Evolutionary conservation across 2,329 filamentous ascomycete genomes (phyloP), one percentile per base, ranked within the genome.

Genomic region (Podosphaera leucotricha): DNA sequence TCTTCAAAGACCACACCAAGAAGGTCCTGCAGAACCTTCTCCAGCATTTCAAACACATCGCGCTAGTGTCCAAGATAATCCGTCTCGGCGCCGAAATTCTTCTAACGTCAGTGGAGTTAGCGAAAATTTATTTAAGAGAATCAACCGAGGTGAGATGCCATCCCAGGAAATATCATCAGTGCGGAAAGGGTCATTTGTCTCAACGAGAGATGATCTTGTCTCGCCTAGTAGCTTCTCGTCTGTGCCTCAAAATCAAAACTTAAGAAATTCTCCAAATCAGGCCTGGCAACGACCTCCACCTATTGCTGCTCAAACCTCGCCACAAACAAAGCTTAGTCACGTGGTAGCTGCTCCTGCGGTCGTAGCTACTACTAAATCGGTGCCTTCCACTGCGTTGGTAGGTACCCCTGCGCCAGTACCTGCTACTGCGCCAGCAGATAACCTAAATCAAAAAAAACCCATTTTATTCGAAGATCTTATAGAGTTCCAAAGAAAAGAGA

Each of bases 31-130:
- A 22, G 87, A 94, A 57, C 82, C 85, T 13, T 92, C 85, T 26
- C 70, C 81, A 37, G 80, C 83, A 3, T 93, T 92, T 58, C 86
- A 93, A 59, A 83, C 82, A 3, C 75, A 72, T 51, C 72, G 84
- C 47, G 71, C 71, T 30, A 74, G 66, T 50, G 66, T 63, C 15
- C 76, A 80, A 48, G 75, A 80, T 50, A 66, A 73, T 2, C 86
- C 81, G 65, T 71, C 69, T 33, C 75, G 85, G 50, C 75, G 85
- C 48, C 77, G 87, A 49, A 80, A 80, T 46, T 94, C 87, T 15
- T 95, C 87, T 2, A 92, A 85, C 55, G 79, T 92, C 36, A 94
- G 86, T 58, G 85, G 83, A 45, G 81, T 80, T 47, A 92, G 84
- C 58, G 78, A 79, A 47, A 68, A 72, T 33, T 72, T 76, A 50